Percentiles rank a stretch among this genome's conserved stretches.
phyloP scores from a whole-genome alignment of 805 yeast genomes.

The Saccharomycopsis sp. region DNA sequence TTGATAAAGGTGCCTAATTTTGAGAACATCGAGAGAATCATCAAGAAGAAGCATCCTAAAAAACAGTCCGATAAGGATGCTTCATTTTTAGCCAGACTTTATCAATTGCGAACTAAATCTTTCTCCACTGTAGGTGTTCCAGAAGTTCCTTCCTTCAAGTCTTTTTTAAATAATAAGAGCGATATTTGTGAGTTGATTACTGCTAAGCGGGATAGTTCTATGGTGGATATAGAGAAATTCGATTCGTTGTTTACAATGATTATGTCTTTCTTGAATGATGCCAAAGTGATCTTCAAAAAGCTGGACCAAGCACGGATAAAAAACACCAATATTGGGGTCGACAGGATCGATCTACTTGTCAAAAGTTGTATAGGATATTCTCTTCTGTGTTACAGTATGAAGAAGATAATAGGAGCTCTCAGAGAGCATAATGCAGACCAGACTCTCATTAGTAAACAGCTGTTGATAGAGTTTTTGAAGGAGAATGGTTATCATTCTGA shows the following conservation, averaged over 20 bases:
- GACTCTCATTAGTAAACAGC: neutral
- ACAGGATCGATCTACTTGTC: neutral
- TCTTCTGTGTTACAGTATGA: neutral
- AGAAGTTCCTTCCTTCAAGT: constrained; percentile 44
- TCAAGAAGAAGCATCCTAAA: neutral
- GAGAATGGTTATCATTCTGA: neutral
- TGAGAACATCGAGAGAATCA: neutral
- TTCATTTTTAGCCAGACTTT: constrained; percentile 28
- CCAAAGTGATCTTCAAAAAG: neutral
- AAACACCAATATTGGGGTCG: neutral
- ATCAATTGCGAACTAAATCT: constrained; percentile 65
- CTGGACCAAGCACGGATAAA: neutral
- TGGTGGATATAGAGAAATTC: neutral
- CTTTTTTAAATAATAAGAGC: neutral
- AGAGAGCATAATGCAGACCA: neutral
- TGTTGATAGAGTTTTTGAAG: neutral
- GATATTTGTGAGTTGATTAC: neutral
- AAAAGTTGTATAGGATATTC: neutral
- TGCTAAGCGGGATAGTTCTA: neutral
- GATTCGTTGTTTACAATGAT: neutral
- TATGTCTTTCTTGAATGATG: neutral
- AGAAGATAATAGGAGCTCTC: neutral
- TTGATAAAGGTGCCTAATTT: constrained; percentile 1
- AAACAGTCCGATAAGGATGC: neutral
- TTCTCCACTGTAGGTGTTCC: constrained; percentile 80